A percentile compares a stretch with the other conserved stretches of the same genome.
These are phyloP conservation scores for Knufia petricola DNA, from an alignment of 2,329 filamentous ascomycete species.

Conservation along the genomic window DNA sequence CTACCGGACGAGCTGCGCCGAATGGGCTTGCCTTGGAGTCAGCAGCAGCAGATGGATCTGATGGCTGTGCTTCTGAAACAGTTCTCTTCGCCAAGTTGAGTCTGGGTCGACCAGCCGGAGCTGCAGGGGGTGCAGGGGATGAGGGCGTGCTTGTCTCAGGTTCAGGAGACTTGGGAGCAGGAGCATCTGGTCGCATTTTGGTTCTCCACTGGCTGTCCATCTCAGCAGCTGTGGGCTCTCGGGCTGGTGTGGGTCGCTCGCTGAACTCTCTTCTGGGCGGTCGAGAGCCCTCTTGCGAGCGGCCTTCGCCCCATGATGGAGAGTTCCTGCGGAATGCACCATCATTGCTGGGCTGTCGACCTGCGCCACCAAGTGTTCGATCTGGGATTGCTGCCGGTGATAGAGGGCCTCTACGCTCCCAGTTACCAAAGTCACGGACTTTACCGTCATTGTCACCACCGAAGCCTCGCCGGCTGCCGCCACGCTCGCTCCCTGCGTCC, in stretches of 20 bases:
- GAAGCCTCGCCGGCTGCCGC: constrained; percentile 57
- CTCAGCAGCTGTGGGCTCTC: constrained; percentile 76
- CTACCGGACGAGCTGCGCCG: constrained; percentile 84
- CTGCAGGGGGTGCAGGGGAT: constrained; percentile 55
- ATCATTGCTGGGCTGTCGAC: constrained; percentile 51
- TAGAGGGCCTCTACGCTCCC: constrained; percentile 89
- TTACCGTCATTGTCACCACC: constrained; percentile 63
- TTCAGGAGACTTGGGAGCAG: constrained; percentile 51
- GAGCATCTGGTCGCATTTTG: constrained; percentile 76
- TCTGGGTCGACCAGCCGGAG: constrained; percentile 60
- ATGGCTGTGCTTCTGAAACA: constrained; percentile 61
- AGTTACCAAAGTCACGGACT: constrained; percentile 71
- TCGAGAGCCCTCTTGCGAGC: constrained; percentile 64
- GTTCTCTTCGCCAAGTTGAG: constrained; percentile 87
- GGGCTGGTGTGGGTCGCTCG: constrained; percentile 57
- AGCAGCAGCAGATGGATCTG: constrained; percentile 34
- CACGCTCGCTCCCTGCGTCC: constrained; percentile 54
- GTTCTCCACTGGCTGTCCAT: constrained; percentile 87
- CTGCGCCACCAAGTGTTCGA: constrained; percentile 42
- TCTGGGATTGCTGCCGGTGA: constrained; percentile 40
- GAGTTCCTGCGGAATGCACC: constrained; percentile 56
- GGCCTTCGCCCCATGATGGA: constrained; percentile 62
- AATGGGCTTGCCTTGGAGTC: constrained; percentile 87
- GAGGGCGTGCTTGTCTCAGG: constrained; percentile 66
- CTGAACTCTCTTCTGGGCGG: constrained; percentile 69